These are phyloP conservation scores for Herpotrichia juniperi DNA, from an alignment of 2,329 filamentous ascomycete genomes.

Conservation along the genomic window DNA sequence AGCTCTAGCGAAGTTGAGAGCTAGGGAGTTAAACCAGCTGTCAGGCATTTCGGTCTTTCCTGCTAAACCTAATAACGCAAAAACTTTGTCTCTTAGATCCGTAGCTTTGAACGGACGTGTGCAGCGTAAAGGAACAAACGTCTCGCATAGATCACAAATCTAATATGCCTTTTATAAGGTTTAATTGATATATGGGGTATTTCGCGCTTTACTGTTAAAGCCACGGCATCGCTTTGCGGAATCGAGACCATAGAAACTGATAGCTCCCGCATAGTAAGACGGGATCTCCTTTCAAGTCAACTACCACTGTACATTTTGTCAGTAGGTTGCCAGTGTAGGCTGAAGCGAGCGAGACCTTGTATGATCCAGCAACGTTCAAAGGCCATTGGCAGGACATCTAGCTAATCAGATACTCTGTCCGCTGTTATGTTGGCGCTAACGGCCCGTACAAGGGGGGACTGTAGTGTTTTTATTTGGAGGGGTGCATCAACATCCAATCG, in stretches of 20 bases:
- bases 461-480: no score
- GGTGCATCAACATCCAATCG: no score
- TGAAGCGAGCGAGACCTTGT: no score
- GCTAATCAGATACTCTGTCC: no score
- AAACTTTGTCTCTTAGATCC: slow-evolving; percentile 13
- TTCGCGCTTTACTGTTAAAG: not conserved
- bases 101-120: slow-evolving; percentile 7
- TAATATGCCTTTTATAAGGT: slow-evolving; percentile 8
- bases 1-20: slow-evolving; percentile 6
- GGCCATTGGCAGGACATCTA: no score
- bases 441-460: no score
- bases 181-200: slow-evolving; percentile 3
- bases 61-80: slow-evolving; percentile 9
- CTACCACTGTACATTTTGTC: no score
- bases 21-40: slow-evolving; percentile 4
- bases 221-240: slow-evolving; percentile 6
- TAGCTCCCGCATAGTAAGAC: slow-evolving; percentile 4
- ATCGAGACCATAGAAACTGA: slow-evolving; percentile 8
- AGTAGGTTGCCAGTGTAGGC: no score
- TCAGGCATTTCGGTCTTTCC: slow-evolving; percentile 7
- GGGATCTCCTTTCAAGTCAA: slow-evolving; percentile 10
- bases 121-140: slow-evolving; percentile 7
- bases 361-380: slow-evolving; percentile 17
- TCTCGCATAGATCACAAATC: slow-evolving; percentile 7
- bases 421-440: no score